Evolutionary conservation across 345 rosid genomes (phyloP).

Genomic region (Conringia planisiliqua): DNA sequence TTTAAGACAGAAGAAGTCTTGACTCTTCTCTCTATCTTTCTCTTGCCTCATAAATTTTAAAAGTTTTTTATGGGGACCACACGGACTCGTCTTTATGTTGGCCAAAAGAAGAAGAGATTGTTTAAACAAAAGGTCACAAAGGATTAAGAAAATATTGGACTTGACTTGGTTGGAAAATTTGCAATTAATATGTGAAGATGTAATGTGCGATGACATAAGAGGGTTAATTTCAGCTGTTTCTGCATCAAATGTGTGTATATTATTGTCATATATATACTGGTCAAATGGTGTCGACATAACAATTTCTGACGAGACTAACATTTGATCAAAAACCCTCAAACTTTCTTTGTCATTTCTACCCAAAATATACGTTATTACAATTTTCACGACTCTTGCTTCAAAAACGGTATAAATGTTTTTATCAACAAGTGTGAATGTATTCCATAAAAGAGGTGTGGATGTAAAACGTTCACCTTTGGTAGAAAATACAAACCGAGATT

Average conservation of each 20-base stretch:
- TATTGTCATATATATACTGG: background rate
- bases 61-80: conserved; percentile 27
- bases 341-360: conserved; percentile 1
- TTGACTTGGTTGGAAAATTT: conserved; percentile 6
- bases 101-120: background rate
- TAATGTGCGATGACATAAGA: background rate
- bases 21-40: conserved; percentile 5
- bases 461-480: background rate
- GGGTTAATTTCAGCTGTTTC: background rate
- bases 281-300: conserved; percentile 7
- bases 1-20: background rate
- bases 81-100: conserved; percentile 13
- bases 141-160: background rate
- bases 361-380: background rate
- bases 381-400: background rate
- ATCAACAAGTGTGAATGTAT: conserved; percentile 15
- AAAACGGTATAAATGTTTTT: background rate
- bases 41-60: conserved; percentile 28
- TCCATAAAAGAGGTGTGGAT: background rate
- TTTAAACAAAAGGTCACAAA: background rate
- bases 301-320: background rate
- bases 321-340: background rate
- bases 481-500: background rate
- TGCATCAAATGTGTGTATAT: background rate
- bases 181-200: conserved; percentile 7